A percentile compares a stretch with the other conserved stretches of the same genome.
These are phyloP conservation scores for Malus hybrid DNA, from an alignment of 331 rosid genomes.

Conservation along the genomic window DNA sequence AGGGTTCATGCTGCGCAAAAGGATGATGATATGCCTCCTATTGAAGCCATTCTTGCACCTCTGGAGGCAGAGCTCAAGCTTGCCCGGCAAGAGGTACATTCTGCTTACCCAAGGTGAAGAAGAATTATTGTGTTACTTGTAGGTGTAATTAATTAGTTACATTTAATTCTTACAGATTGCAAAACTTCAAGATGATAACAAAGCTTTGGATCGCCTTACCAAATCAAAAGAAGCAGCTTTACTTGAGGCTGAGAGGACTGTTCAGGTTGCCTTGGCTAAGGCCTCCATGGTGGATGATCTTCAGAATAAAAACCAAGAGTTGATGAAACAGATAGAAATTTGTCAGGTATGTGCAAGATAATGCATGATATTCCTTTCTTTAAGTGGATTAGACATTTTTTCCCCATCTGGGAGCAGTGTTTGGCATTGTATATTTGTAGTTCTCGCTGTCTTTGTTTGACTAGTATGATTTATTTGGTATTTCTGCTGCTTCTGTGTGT, in stretches of 20 bases:
- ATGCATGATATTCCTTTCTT: constrained; percentile 1
- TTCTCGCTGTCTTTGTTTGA: background rate
- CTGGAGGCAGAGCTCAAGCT: constrained; percentile 98
- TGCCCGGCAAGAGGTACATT: constrained; percentile 82
- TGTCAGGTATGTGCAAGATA: constrained; percentile 61
- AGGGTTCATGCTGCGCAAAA: constrained; percentile 98
- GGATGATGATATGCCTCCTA: constrained; percentile 99
- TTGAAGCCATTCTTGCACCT: constrained; percentile 96
- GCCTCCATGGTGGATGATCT: constrained; percentile 99
- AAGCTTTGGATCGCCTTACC: constrained; percentile 91
- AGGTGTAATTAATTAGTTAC: constrained; percentile 14
- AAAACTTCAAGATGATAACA: constrained; percentile 93
- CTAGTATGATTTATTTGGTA: constrained; percentile 2
- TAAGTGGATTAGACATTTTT: background rate
- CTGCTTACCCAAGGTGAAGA: background rate
- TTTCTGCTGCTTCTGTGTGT: constrained; percentile 18
- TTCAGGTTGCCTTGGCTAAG: constrained; percentile 88
- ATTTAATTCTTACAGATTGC: constrained; percentile 58
- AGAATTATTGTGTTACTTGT: background rate
- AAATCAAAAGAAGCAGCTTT: constrained; percentile 98
- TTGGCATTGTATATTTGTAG: background rate
- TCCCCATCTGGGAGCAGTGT: background rate
- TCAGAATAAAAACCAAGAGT: constrained; percentile 95
- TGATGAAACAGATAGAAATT: constrained; percentile 88
- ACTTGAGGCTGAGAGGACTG: constrained; percentile 92